Evolutionary conservation across 805 yeast species (phyloP).

Genomic region (Hanseniaspora osmophila): DNA sequence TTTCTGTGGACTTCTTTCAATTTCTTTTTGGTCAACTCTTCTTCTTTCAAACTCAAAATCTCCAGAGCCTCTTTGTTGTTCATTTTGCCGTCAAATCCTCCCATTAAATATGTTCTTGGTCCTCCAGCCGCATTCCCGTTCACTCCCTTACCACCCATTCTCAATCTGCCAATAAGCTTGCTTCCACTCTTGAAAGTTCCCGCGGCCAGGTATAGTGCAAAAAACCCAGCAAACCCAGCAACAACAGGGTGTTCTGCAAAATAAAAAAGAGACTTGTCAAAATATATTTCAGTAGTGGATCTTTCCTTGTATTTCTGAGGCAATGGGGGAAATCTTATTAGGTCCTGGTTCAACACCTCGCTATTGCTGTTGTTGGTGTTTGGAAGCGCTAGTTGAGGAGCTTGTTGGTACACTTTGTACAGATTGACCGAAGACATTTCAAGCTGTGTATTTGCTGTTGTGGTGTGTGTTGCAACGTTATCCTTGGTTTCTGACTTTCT

Average conservation of each 20-base stretch:
- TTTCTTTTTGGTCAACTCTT: slow-evolving; percentile 44
- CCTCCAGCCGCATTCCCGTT: slow-evolving; percentile 43
- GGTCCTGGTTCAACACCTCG: slow-evolving; percentile 8
- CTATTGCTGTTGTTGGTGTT: slow-evolving; percentile 8
- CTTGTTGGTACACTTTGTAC: slow-evolving; percentile 1
- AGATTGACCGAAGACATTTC: slow-evolving; percentile 1
- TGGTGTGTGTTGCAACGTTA: too few species aligned
- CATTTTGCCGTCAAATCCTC: slow-evolving; percentile 90
- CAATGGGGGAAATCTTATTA: slow-evolving; percentile 8
- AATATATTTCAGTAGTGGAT: slow-evolving; percentile 40
- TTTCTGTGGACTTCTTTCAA: slow-evolving; percentile 71
- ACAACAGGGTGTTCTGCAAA: slow-evolving; percentile 67
- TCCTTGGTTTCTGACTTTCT: too few species aligned
- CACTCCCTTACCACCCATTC: slow-evolving; percentile 12
- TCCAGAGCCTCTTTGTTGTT: slow-evolving; percentile 75
- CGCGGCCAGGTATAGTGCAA: slow-evolving; percentile 47
- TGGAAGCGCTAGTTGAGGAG: slow-evolving; percentile 1
- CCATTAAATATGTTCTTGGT: slow-evolving; percentile 43
- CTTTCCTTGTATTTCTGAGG: slow-evolving; percentile 12
- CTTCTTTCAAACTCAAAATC: slow-evolving; percentile 63
- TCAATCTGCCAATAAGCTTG: slow-evolving; percentile 7
- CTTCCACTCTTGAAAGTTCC: slow-evolving; percentile 43
- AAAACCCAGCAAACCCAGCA: slow-evolving; percentile 55
- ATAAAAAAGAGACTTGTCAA: slow-evolving; percentile 43
- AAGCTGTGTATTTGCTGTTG: not conserved